phyloP scores from a whole-genome alignment of 2,329 filamentous ascomycete genomes.

The Ophiostoma pallidulum region DNA sequence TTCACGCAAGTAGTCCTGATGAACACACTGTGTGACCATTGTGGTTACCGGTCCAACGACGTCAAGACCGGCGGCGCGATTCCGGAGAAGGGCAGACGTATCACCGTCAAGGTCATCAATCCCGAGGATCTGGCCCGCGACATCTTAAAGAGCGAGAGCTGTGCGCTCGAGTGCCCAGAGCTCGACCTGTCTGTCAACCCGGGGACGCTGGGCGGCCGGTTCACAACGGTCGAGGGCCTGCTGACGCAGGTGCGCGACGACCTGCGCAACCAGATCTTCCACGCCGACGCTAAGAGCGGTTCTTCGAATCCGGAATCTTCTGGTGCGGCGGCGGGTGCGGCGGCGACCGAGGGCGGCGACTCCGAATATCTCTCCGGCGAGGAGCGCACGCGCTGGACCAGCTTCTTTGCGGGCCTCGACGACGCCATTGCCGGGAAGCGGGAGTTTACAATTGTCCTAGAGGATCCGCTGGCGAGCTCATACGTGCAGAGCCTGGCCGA shows the following conservation, averaged over 20 bases:
- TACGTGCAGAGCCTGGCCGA: conserved; percentile 86
- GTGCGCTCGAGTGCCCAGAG: conserved; percentile 76
- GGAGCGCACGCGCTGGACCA: conserved; percentile 64
- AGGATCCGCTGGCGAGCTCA: conserved; percentile 83
- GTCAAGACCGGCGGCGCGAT: conserved; percentile 95
- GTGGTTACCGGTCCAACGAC: conserved; percentile 91
- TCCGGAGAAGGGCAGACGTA: conserved; percentile 74
- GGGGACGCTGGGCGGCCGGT: conserved; percentile 87
- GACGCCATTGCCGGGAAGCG: conserved; percentile 70
- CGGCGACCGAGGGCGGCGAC: conserved; percentile 72
- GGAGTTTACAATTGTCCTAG: conserved; percentile 73
- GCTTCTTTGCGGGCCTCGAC: conserved; percentile 71
- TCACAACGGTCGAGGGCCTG: conserved; percentile 93
- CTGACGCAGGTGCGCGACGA: conserved; percentile 88
- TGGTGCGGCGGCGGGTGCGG: too few species aligned
- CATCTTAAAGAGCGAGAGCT: conserved; percentile 93
- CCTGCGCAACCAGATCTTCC: conserved; percentile 78
- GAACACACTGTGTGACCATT: conserved; percentile 84
- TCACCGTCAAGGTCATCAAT: conserved; percentile 63
- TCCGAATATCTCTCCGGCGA: conserved; percentile 48
- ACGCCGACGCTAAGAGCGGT: conserved; percentile 26
- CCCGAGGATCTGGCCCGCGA: conserved; percentile 74
- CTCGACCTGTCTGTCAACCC: conserved; percentile 81
- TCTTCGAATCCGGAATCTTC: neutral
- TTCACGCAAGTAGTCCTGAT: conserved; percentile 97